Base-by-base conservation (phyloP, 2,329 filamentous ascomycete species). In the Aspergillus felis region DNA sequence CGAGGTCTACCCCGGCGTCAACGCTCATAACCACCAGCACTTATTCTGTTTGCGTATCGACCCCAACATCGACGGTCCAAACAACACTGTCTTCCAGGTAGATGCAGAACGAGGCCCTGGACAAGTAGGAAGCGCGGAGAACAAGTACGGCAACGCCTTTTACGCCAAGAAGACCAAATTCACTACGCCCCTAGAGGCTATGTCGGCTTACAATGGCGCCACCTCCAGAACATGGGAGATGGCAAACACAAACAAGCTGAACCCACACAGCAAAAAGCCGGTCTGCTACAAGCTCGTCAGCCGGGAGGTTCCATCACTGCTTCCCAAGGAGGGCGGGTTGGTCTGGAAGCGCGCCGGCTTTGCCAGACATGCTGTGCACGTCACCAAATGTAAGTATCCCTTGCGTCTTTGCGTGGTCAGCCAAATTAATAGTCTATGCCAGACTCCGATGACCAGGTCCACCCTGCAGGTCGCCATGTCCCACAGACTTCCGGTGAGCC, bases 1-100 rank as follows among this genome's bases (percentile, higher is more conserved):
- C 0, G 88, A 96, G 73, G 92, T 97, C 8, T 94, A 93, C 69
- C 90, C 91, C 0, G 87, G 90, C 44, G 91, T 96, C 69, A 96
- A 96, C 68, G 92, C 92, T 0, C 92, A 96, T 78, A 96, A 96
- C 78, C 92, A 97, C 74, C 92, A 97, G 75, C 92, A 97, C 74
- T 82, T 97, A 32, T 97, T 97, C 84, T 96, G 91, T 71, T 79
- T 97, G 47, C 90, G 92, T 46, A 80, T 96, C 47, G 90, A 97
- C 71, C 85, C 92, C 32, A 94, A 93, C 69, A 84, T 97, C 55
- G 92, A 96, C 70, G 92, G 92, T 0, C 84, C 87, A 1, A 82
- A 87, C 61, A 97, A 97, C 73, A 92, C 91, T 0, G 82, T 96
- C 58, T 93, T 91, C 79, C 85, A 92, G 76, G 87, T 88, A 12